These are phyloP conservation scores for Eutypa lata DNA, from an alignment of 2,329 filamentous ascomycete genomes.

Conservation along the genomic window DNA sequence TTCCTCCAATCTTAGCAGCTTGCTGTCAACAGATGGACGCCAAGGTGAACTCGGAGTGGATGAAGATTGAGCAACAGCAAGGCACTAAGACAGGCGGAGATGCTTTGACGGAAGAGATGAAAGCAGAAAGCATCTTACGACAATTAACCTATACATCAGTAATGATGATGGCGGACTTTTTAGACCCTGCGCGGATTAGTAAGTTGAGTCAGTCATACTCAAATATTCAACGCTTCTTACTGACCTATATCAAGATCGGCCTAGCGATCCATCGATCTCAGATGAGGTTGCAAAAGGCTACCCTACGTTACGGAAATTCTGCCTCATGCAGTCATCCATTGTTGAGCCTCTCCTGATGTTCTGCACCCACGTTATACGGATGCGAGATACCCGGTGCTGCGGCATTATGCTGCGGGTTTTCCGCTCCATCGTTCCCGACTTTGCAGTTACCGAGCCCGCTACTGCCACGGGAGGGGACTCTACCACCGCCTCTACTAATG, in stretches of 20 bases:
- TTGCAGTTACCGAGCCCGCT: constrained; percentile 36
- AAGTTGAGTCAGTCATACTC: constrained; percentile 29
- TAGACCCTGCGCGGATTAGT: constrained; percentile 72
- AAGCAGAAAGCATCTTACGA: constrained; percentile 89
- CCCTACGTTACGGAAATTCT: constrained; percentile 74
- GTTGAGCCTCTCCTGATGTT: constrained; percentile 89
- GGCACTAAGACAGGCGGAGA: constrained; percentile 65
- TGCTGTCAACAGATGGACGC: constrained; percentile 83
- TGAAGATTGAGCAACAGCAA: constrained; percentile 64
- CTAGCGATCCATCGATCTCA: constrained; percentile 15
- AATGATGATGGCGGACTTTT: constrained; percentile 83
- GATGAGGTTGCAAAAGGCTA: constrained; percentile 33
- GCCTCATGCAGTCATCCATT: constrained; percentile 72
- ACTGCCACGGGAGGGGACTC: constrained; percentile 2
- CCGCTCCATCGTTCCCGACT: constrained; percentile 78
- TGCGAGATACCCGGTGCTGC: constrained; percentile 87
- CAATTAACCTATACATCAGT: constrained; percentile 91
- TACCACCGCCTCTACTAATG: constrained; percentile 10
- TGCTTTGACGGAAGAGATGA: constrained; percentile 93
- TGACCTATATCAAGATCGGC: constrained; percentile 15
- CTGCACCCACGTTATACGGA: constrained; percentile 83
- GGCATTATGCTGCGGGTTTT: constrained; percentile 84
- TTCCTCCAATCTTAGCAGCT: constrained; percentile 77
- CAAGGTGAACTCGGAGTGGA: constrained; percentile 88
- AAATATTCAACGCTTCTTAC: neutral